A percentile compares a stretch with the other conserved stretches of the same genome.
phyloP scores from a whole-genome alignment of 371 early-diverging fungal species.

The Mucor lusitanicus region DNA sequence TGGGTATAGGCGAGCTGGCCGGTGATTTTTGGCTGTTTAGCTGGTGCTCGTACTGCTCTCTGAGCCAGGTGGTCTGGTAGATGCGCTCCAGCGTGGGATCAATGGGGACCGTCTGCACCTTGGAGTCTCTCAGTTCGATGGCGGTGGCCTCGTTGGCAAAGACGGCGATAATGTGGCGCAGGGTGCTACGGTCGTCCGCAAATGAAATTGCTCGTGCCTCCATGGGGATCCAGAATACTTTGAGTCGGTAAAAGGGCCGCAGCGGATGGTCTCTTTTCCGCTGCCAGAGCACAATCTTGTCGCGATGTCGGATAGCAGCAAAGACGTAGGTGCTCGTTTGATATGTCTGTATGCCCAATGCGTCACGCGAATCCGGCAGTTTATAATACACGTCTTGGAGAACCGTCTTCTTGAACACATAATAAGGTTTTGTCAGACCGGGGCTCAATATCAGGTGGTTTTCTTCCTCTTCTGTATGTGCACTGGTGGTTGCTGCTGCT shows the following conservation, averaged over 20 bases:
- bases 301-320: constrained; percentile 33
- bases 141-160: constrained; percentile 41
- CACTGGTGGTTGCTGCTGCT: not conserved
- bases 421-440: constrained; percentile 22
- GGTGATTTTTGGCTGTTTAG: constrained; percentile 3
- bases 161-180: constrained; percentile 40
- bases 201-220: constrained; percentile 41
- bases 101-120: constrained; percentile 37
- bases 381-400: constrained; percentile 45
- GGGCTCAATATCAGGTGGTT: not conserved
- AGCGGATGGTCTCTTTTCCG: constrained; percentile 20
- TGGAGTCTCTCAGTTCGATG: constrained; percentile 41
- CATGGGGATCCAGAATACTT: constrained; percentile 48
- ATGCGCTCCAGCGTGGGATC: constrained; percentile 31
- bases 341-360: constrained; percentile 28
- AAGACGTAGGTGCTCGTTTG: constrained; percentile 42
- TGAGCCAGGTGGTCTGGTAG: constrained; percentile 27
- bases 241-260: constrained; percentile 32
- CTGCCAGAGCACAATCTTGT: constrained; percentile 49
- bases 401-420: constrained; percentile 21
- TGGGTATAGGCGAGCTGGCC: constrained; percentile 8
- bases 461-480: not conserved
- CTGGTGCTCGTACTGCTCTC: constrained; percentile 32
- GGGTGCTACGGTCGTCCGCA: constrained; percentile 46
- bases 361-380: constrained; percentile 41